Base-by-base conservation (phyloP, 2,329 filamentous ascomycete genomes). In the Apiospora aurea region DNA sequence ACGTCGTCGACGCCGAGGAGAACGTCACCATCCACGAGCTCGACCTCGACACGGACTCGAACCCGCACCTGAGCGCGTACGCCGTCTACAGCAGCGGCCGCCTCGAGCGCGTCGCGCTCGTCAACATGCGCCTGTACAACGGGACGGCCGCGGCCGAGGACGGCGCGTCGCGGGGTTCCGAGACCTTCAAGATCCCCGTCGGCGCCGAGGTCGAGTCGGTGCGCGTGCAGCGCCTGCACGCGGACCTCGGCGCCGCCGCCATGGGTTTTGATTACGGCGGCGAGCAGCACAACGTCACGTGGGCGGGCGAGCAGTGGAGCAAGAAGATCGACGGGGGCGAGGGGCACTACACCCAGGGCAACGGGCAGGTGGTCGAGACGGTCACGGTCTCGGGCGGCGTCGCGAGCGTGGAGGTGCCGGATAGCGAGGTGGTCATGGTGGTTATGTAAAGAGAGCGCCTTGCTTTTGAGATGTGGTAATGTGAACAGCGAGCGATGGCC, bases 221-320 rank as follows among this genome's bases (percentile, higher is more conserved):
- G 24, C 61, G 69, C 21, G 72, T 75, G 14, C 69, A 70, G 29
- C 71, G 73, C 6, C 67, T 75, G 53, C 74, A 70, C 24, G 72
- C 75, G 21, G 73, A 75, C 7, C 47, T 71, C 24, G 75, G 75
- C 26, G 71, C 73, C 16, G 66, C 69, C 24, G 75, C 73, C n/a
- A 49, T 57, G 24, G 72, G 72, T 24, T 75, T 78, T 67, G 79
- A 80, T 34, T 73, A 75, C 13, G 76, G 76, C 26, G 77, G 77
- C 4, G 71, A 75, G 4, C 71, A 75, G 43, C 73, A 79, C 41
- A 79, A 78, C 69, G 76, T 79, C n/a, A 80, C 78, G 4, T 77
- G 75, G 73, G 75, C 75, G 29, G 76, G 76, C 6, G 72, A 77
- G 72, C 76, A 77, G 69, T 77, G 75, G 75, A 73, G 67, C 5